Conservation (phyloP, 164 flowering plant genomes). For the Piper betle region DNA sequence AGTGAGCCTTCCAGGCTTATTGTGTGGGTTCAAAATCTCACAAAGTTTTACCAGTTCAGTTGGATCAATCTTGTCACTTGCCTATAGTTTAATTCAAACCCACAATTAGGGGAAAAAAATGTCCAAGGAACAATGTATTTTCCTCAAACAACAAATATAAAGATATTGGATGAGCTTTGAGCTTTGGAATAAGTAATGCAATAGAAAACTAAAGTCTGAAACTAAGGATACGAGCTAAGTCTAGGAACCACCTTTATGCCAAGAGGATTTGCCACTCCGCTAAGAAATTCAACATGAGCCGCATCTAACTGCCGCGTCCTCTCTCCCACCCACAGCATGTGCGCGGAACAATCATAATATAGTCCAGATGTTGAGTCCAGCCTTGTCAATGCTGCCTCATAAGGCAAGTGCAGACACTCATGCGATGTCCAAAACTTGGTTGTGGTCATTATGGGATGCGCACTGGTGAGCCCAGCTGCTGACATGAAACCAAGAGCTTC, state of each 20-base stretch:
- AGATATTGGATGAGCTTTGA: neutral
- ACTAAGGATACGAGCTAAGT: neutral
- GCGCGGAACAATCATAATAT: constrained; percentile 38
- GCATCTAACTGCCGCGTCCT: constrained; percentile 45
- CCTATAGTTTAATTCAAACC: constrained; percentile 15
- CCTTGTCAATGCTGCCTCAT: constrained; percentile 37
- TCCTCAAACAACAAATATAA: neutral
- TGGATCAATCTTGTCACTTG: constrained; percentile 47
- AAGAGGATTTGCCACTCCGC: constrained; percentile 42
- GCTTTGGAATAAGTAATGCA: neutral
- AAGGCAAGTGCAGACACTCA: constrained; percentile 39
- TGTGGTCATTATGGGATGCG: constrained; percentile 32
- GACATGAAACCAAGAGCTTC: constrained; percentile 46
- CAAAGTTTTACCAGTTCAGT: constrained; percentile 36
- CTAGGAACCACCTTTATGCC: constrained; percentile 23
- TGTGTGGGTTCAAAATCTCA: constrained; percentile 37
- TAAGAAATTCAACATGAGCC: constrained; percentile 38
- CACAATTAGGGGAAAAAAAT: neutral
- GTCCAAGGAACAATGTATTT: neutral
- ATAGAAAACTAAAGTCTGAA: neutral
- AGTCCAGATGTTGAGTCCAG: constrained; percentile 36
- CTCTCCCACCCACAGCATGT: constrained; percentile 49
- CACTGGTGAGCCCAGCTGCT: constrained; percentile 33
- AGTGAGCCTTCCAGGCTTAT: constrained; percentile 40
- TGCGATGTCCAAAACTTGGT: constrained; percentile 40